Evolutionary conservation across 495 filamentous ascomycete genomes (phyloP).

Genomic region (Margaritispora aquatica): DNA sequence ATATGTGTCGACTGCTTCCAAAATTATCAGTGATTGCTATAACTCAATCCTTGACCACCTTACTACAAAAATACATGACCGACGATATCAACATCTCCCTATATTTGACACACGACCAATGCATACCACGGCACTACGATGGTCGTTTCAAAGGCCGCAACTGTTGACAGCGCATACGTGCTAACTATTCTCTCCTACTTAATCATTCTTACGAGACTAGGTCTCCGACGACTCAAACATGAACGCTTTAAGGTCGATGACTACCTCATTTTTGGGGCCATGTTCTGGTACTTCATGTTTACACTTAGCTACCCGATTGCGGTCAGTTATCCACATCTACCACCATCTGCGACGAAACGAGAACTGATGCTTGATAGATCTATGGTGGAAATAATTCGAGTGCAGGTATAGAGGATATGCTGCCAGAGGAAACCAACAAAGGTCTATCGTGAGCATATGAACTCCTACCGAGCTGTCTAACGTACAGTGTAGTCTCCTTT

Average conservation of each 20-base stretch:
- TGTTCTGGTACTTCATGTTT: not conserved
- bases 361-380: not conserved
- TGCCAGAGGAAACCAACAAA: not conserved
- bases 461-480: not conserved
- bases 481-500: not conserved
- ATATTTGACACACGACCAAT: not conserved
- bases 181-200: conserved; percentile 4
- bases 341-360: not conserved
- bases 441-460: not conserved
- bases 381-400: conserved; percentile 6
- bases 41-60: no score
- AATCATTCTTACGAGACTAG: conserved; percentile 10
- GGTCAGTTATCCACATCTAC: not conserved
- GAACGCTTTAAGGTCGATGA: conserved; percentile 13
- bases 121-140: not conserved
- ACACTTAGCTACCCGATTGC: conserved; percentile 2
- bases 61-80: no score
- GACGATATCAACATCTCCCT: no score
- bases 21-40: no score
- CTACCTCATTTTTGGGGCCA: conserved; percentile 6
- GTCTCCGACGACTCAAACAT: conserved; percentile 12
- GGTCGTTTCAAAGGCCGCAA: not conserved
- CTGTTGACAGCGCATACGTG: conserved; percentile 1
- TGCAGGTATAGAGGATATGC: not conserved
- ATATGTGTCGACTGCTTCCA: no score